phyloP scores from a whole-genome alignment of 164 flowering plant genomes.

The Vitis vinifera region DNA sequence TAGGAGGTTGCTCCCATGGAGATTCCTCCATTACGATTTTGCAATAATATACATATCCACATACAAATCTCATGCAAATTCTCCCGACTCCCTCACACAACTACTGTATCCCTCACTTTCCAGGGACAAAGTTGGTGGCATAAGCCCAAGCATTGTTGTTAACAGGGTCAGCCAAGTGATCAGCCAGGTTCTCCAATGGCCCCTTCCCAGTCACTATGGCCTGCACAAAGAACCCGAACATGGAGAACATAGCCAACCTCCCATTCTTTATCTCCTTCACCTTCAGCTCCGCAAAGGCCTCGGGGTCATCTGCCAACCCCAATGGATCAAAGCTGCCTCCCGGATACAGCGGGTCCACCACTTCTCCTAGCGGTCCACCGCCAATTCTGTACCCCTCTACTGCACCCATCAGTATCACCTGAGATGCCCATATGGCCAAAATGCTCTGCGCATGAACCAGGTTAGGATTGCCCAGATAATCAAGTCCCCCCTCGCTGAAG shows the following conservation, averaged over 20 bases:
- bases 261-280: constrained; percentile 12
- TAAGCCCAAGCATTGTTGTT: not conserved
- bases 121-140: constrained; percentile 9
- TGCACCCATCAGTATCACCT: constrained; percentile 7
- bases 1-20: too few relatives aligned
- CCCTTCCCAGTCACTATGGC: too few relatives aligned
- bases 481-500: constrained; percentile 4
- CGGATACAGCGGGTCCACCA: constrained; percentile 4
- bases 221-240: too few relatives aligned
- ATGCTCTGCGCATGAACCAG: constrained; percentile 8
- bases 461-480: not conserved
- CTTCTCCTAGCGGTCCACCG: constrained; percentile 5
- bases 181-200: too few relatives aligned
- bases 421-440: constrained; percentile 4
- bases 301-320: not conserved
- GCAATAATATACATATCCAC: too few relatives aligned
- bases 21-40: too few relatives aligned
- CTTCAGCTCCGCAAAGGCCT: constrained; percentile 7
- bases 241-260: constrained; percentile 4
- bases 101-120: not conserved
- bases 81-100: too few relatives aligned
- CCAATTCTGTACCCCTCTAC: constrained; percentile 6
- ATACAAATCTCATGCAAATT: too few relatives aligned
- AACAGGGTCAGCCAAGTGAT: too few relatives aligned
- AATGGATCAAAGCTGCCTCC: too few relatives aligned